These are phyloP conservation scores for Malassezia vespertilionis DNA, from an alignment of 1,284 basidiomycete genomes.

Conservation along the genomic window DNA sequence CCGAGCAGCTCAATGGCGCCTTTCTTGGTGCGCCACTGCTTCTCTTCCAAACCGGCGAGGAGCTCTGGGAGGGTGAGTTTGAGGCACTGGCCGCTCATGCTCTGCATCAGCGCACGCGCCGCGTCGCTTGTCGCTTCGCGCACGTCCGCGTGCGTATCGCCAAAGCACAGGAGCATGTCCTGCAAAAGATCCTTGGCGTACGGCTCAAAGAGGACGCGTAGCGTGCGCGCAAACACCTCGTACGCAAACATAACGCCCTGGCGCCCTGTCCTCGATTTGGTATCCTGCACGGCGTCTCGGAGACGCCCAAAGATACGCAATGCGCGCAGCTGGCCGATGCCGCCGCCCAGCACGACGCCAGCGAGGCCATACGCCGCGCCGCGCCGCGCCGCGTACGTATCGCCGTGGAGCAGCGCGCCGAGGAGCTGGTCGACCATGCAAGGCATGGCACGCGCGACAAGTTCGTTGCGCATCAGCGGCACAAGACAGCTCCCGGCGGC, in stretches of 20 bases:
- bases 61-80: constrained; percentile 87
- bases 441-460: constrained; percentile 53
- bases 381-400: constrained; percentile 80
- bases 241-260: constrained; percentile 93
- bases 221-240: constrained; percentile 67
- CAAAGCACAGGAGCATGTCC: constrained; percentile 73
- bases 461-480: constrained; percentile 61
- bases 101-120: constrained; percentile 85
- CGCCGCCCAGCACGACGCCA: constrained; percentile 79
- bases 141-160: constrained; percentile 79
- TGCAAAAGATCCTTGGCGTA: constrained; percentile 78
- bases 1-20: constrained; percentile 95
- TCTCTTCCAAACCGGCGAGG: constrained; percentile 84
- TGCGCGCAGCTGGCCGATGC: constrained; percentile 73
- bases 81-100: constrained; percentile 57
- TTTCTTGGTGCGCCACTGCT: constrained; percentile 98
- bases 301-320: constrained; percentile 68
- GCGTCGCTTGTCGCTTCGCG: constrained; percentile 90
- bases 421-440: constrained; percentile 60
- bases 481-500: constrained; percentile 83
- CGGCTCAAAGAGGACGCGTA: constrained; percentile 85
- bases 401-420: constrained; percentile 52
- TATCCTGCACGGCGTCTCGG: constrained; percentile 71
- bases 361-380: constrained; percentile 94
- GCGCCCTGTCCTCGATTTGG: constrained; percentile 70